Evolutionary conservation across 176 grass and related monocot species (phyloP).

Genomic region (Zoysia japonica): DNA sequence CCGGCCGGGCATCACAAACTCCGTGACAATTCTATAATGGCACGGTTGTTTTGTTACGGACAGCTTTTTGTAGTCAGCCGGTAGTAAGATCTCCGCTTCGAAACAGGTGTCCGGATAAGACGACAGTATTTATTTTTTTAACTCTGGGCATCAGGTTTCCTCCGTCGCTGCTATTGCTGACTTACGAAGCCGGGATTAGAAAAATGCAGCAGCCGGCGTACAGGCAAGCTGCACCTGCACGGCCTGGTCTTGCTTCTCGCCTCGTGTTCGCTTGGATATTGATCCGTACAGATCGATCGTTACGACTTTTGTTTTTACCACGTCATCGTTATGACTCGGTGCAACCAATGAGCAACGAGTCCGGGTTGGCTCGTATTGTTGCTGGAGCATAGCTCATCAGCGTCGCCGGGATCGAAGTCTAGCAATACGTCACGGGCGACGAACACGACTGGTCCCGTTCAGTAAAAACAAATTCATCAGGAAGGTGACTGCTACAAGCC

Average conservation of each 20-base stretch:
- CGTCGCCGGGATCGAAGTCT: neutral
- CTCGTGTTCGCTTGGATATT: neutral
- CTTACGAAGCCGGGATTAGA: neutral
- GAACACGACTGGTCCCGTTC: neutral
- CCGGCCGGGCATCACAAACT: slow-evolving; percentile 7
- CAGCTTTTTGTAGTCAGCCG: neutral
- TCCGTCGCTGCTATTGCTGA: slow-evolving; percentile 25
- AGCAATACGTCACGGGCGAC: neutral
- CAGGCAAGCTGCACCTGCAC: too few species aligned
- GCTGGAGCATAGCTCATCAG: too few species aligned
- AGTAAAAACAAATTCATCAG: neutral
- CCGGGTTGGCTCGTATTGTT: neutral
- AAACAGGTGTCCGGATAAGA: slow-evolving; percentile 11
- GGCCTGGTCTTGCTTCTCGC: neutral
- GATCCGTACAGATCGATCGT: neutral
- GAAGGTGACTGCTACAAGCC: too few species aligned
- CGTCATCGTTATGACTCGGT: neutral
- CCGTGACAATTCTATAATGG: neutral
- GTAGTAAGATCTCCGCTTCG: neutral
- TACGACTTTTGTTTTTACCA: neutral
- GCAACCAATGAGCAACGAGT: neutral
- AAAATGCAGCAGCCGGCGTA: slow-evolving; percentile 7
- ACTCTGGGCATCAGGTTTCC: neutral
- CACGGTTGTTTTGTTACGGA: slow-evolving; percentile 2
- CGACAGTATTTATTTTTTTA: neutral